These are phyloP conservation scores for Lolium perenne DNA, from an alignment of 176 grass and related monocot genomes.

Conservation along the genomic window DNA sequence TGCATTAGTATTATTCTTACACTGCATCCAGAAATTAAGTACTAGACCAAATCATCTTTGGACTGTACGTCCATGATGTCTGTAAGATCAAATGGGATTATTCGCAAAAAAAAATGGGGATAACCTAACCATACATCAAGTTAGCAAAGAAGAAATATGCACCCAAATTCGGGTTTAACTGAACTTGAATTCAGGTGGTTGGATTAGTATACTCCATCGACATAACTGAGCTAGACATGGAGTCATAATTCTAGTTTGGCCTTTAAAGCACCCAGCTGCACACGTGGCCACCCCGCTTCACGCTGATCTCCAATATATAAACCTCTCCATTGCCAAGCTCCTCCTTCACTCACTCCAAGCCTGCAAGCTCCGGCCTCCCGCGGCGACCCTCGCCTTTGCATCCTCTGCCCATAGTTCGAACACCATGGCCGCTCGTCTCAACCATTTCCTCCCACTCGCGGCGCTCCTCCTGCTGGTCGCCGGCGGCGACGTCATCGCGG, in stretches of 20 bases:
- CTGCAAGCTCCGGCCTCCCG: too few relatives aligned
- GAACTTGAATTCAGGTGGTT: background rate
- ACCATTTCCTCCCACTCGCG: background rate
- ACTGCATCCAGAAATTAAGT: too few relatives aligned
- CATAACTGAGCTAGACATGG: background rate
- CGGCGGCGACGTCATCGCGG: background rate
- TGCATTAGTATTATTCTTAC: background rate
- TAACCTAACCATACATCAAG: too few relatives aligned
- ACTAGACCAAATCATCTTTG: too few relatives aligned
- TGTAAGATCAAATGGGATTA: too few relatives aligned
- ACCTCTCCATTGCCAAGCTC: background rate
- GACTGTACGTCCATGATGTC: too few relatives aligned
- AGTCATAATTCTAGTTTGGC: background rate
- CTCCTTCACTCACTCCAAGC: background rate
- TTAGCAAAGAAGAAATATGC: background rate
- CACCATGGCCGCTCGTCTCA: background rate
- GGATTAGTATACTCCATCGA: background rate
- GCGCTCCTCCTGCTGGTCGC: conserved; percentile 19
- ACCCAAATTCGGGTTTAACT: background rate
- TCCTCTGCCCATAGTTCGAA: background rate
- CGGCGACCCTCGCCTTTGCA: background rate
- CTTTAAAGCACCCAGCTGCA: conserved; percentile 24
- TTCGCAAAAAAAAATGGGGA: too few relatives aligned
- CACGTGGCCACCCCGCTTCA: background rate
- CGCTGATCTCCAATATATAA: conserved; percentile 10